Conservation (phyloP, 192 early-diverging fungal genomes). For the Coemansia sp. region DNA sequence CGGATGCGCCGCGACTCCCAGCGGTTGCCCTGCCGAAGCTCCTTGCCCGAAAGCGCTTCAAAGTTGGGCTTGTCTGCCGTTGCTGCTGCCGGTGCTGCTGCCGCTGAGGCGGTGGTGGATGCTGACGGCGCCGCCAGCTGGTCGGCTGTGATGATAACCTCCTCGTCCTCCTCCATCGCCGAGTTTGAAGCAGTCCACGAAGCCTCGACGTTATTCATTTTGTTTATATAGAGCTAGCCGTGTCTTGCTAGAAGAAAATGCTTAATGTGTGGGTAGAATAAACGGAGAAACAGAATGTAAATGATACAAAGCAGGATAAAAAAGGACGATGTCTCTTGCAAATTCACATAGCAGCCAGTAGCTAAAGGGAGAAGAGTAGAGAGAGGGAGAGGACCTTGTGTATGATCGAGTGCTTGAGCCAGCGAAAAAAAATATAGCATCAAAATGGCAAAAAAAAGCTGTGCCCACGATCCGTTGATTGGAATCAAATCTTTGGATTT, state of each 20-base stretch:
- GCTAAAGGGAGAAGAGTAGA: conserved; percentile 3
- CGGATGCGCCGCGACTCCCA: conserved; percentile 73
- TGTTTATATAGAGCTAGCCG: conserved; percentile 6
- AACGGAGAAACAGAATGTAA: too few species aligned
- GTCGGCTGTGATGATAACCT: conserved; percentile 63
- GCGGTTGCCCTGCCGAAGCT: conserved; percentile 29
- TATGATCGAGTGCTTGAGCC: too few species aligned
- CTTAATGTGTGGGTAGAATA: too few species aligned
- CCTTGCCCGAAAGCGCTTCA: conserved; percentile 56
- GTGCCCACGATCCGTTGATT: too few species aligned
- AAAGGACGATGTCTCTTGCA: conserved; percentile 1
- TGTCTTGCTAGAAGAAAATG: too few species aligned
- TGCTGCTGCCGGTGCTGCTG: conserved; percentile 43
- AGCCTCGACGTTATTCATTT: conserved; percentile 14
- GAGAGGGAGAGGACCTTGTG: too few species aligned
- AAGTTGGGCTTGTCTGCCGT: conserved; percentile 61
- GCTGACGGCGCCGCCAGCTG: conserved; percentile 45
- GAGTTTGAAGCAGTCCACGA: too few species aligned
- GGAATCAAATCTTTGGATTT: too few species aligned
- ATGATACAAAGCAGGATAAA: conserved; percentile 1
- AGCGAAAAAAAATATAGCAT: too few species aligned
- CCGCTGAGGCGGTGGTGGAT: conserved; percentile 7
- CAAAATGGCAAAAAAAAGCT: too few species aligned
- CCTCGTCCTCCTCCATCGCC: conserved; percentile 53
- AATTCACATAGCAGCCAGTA: too few species aligned